Evolutionary conservation across 805 yeast genomes (phyloP), one percentile per base, ranked within the genome.

Genomic region (Starmerella geochares): DNA sequence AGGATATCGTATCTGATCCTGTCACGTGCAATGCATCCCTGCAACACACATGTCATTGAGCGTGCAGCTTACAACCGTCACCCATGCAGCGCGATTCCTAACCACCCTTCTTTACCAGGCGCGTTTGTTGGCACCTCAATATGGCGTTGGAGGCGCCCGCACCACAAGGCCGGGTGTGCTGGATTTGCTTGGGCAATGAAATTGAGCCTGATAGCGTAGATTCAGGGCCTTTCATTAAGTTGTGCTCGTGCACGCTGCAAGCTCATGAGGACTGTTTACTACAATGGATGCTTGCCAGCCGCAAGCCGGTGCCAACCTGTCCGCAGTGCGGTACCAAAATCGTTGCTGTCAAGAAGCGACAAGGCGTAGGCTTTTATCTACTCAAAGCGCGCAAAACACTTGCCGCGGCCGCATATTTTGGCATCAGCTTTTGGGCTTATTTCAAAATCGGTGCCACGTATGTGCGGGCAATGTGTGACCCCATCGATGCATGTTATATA

Each of bases 201-300:
- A 10, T 17, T 17, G 44, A 40, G 4, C 16, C 44, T 10, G 44
- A 25, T 5, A 10, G 24, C 9, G 25, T 5, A 8, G 33, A 27
- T 17, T 10, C 24, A 3, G 44, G 44, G 9, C 44, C 44, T 4
- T 40, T 40, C 44, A 19, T 27, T n/a, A 40, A 40, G 33, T 11
- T 40, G 23, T 40, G 44, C 17, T 40, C 44, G 23, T 40, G 44
- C 23, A 25, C 44, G 8, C 14, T 40, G 14, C 44, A 40, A 19
- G 21, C 44, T 13, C 44, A 40, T 16, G 44, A 40, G 23, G 13
- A 19, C 14, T 40, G 44, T 19, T 20, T 40, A 13, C 6, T 40
- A 5, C 14, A 25, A 19, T 40, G 44, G 44, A 25, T 40, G 33
- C 32, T 40, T n/a, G 44, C 31, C 17, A 40, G 33, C 16, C 20